A percentile compares a stretch with the other conserved stretches of the same genome.
Conservation (phyloP, 2,329 filamentous ascomycete genomes). For the Sclerotinia minor region DNA sequence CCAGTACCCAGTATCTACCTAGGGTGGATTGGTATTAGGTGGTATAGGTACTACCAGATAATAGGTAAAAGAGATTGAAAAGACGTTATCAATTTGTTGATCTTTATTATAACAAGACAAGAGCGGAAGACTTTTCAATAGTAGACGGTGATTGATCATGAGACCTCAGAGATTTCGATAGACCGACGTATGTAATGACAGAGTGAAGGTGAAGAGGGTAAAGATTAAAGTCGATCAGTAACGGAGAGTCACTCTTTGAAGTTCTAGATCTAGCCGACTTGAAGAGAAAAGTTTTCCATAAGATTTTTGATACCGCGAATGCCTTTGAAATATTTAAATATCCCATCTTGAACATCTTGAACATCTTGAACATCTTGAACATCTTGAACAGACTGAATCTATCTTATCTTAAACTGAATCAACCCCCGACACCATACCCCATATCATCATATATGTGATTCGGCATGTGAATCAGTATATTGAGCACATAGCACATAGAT, state of each 20-base stretch:
- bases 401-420: not conserved
- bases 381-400: too few relatives aligned
- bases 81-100: not conserved
- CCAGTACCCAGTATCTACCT: too few relatives aligned
- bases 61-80: not conserved
- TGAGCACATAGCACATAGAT: too few relatives aligned
- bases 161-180: conserved; percentile 12
- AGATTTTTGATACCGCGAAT: conserved; percentile 1
- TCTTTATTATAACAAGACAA: not conserved
- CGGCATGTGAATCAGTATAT: not conserved
- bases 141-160: not conserved
- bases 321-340: not conserved
- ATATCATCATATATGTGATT: not conserved
- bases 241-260: too few relatives aligned
- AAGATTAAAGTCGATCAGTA: conserved; percentile 6
- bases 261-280: not conserved
- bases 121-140: not conserved
- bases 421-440: not conserved
- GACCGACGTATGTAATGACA: not conserved
- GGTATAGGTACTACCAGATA: too few relatives aligned
- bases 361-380: too few relatives aligned
- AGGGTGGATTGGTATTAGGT: not conserved
- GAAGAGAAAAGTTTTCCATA: not conserved
- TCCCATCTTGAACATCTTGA: too few relatives aligned
- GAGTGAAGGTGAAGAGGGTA: not conserved